Evolutionary conservation across 192 early-diverging fungal species (phyloP).

Genomic region (Entomortierella beljakovae): DNA sequence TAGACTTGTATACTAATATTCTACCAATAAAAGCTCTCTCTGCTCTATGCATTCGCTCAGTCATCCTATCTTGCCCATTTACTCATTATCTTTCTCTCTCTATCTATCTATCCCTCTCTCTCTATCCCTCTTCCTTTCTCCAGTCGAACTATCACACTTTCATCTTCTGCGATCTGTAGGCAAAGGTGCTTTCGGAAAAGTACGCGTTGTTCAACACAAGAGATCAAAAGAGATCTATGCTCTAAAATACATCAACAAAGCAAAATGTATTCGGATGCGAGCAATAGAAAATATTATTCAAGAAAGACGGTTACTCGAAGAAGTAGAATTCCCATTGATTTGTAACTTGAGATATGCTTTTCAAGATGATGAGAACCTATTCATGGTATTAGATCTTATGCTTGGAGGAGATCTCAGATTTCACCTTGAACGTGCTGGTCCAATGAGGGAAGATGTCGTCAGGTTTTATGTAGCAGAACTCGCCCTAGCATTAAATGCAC

Average conservation of each 20-base stretch:
- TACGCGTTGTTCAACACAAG: slow-evolving; percentile 93
- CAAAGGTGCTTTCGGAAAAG: slow-evolving; percentile 97
- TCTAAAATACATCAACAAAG: slow-evolving; percentile 98
- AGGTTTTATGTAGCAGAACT: slow-evolving; percentile 80
- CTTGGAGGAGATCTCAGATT: slow-evolving; percentile 94
- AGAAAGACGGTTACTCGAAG: slow-evolving; percentile 89
- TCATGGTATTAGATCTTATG: slow-evolving; percentile 96
- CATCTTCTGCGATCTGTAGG: slow-evolving; percentile 91
- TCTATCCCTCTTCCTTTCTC: slow-evolving; percentile 17
- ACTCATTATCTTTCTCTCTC: slow-evolving; percentile 9
- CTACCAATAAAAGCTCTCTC: not conserved
- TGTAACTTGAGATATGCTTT: slow-evolving; percentile 96
- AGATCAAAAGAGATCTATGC: slow-evolving; percentile 82
- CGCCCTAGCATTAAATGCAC: slow-evolving; percentile 70
- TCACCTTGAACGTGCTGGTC: slow-evolving; percentile 78
- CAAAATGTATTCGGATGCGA: slow-evolving; percentile 87
- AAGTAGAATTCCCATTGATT: slow-evolving; percentile 85
- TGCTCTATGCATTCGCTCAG: not conserved
- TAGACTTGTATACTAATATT: not conserved
- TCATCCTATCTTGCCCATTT: not conserved
- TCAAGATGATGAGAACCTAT: slow-evolving; percentile 94
- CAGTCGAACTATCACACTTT: slow-evolving; percentile 90
- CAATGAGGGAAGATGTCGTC: slow-evolving; percentile 76
- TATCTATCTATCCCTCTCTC: not conserved
- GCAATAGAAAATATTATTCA: slow-evolving; percentile 92